Evolutionary conservation across 2,329 filamentous ascomycete species (phyloP), one percentile per base, ranked within the genome.

Genomic region (Fusarium incarnatum): DNA sequence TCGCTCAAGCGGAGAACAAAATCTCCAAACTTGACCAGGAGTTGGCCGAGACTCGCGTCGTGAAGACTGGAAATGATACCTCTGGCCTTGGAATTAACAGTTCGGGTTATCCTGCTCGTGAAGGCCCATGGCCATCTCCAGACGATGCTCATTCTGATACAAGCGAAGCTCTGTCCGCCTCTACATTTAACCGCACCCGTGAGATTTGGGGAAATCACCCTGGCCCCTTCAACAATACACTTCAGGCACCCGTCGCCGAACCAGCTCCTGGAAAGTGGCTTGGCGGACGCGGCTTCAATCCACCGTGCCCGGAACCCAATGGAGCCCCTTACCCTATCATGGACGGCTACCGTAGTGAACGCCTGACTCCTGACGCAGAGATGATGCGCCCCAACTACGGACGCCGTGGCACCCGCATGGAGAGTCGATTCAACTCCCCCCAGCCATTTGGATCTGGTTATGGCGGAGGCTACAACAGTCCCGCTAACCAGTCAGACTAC

Each of bases 21-120:
- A 92, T 94, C 75, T 87, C 86, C 47, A 89, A 88, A 60, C 89
- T 94, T 76, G 91, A 92, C 61, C 86, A 92, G 56, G 90, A 94
- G 80, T 84, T 93, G 64, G 85, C 88, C 41, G 88, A 92, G 68
- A 89, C 85, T 25, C 88, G 89, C 30, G 85, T 88, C 59, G 83
- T 83, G 34, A 89, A 88, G 73, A 83, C 87, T 56, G 91, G 88
- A 3, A 60, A 73, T 5, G 77, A 81, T 2, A 22, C 60, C 5
- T 58, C 72, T 23, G 44, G 52, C 40, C 64, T 74, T 37, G 70
- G 71, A 18, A 65, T 71, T 30, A 73, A 76, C 16, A 60, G 60
- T 49, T 60, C 75, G 30, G 54, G 69, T 10, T 64, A 71, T 9
- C 34, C 56, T 45, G 66, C 76, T 27, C 80, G 79, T 20, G 86